phyloP scores from a whole-genome alignment of 169 alveolate species.

The Plasmodium inui region DNA sequence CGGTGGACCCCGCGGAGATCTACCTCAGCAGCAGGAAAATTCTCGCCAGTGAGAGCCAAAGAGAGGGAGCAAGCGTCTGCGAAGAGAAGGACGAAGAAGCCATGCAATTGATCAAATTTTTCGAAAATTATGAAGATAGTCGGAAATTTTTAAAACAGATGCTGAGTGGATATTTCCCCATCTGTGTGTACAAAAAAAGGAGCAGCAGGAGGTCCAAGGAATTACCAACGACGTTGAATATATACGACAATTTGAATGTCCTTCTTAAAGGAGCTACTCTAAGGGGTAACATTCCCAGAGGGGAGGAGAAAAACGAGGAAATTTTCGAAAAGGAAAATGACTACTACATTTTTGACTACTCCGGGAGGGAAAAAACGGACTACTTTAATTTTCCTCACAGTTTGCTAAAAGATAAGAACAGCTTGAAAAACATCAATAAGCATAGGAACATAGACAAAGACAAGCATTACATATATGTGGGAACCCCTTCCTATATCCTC shows the following conservation, averaged over 20 bases:
- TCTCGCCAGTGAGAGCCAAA: not conserved
- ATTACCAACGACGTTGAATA: conserved; percentile 41
- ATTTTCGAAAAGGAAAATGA: conserved; percentile 11
- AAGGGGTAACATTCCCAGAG: not conserved
- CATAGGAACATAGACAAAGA: conserved; percentile 13
- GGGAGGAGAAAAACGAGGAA: conserved; percentile 1
- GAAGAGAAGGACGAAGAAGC: conserved; percentile 3
- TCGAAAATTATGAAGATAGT: conserved; percentile 50
- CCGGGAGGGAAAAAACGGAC: conserved; percentile 31
- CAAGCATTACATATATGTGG: conserved; percentile 42
- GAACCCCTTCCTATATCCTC: conserved; percentile 42
- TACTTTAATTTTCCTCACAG: conserved; percentile 21
- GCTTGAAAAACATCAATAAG: conserved; percentile 14
- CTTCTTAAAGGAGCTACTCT: not conserved
- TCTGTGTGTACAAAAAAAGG: conserved; percentile 47
- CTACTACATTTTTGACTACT: conserved; percentile 37
- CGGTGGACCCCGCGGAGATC: not conserved
- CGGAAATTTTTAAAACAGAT: conserved; percentile 29
- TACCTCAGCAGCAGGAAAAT: not conserved
- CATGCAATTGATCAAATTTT: conserved; percentile 15
- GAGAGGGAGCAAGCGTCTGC: not conserved
- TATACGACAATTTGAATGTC: conserved; percentile 56
- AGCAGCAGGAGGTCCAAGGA: conserved; percentile 39
- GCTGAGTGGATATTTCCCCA: conserved; percentile 35
- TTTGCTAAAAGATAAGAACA: conserved; percentile 42